Evolutionary conservation across 2,329 filamentous ascomycete species (phyloP).

Genomic region (Aspergillus japonicus): DNA sequence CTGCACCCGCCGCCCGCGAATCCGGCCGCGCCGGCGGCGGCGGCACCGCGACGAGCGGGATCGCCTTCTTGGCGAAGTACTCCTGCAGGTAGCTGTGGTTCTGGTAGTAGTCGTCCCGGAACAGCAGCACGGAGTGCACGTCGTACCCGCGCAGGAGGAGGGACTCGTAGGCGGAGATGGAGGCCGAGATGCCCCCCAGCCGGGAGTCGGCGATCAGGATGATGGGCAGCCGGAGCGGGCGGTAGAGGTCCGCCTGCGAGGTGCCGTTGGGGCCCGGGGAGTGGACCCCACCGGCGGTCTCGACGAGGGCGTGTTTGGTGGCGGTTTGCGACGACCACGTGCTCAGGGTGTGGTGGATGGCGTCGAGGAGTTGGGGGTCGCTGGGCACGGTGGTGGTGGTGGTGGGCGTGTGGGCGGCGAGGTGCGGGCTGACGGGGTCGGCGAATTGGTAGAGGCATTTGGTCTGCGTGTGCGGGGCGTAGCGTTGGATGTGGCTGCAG

Average conservation of each 20-base stretch:
- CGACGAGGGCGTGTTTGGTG: constrained; percentile 65
- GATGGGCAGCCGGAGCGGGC: constrained; percentile 69
- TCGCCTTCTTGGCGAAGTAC: constrained; percentile 63
- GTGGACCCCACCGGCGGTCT: constrained; percentile 80
- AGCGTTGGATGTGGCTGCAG: constrained; percentile 59
- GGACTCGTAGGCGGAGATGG: constrained; percentile 78
- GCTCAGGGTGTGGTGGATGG: constrained; percentile 48
- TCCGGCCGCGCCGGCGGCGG: constrained; percentile 55
- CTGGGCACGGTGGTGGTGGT: no score
- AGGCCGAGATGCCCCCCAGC: constrained; percentile 76
- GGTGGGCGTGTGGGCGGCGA: constrained; percentile 54
- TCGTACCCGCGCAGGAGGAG: constrained; percentile 76
- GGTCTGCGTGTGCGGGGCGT: constrained; percentile 57
- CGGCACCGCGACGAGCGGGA: constrained; percentile 58
- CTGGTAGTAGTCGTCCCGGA: constrained; percentile 63
- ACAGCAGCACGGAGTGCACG: constrained; percentile 67
- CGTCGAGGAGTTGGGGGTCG: constrained; percentile 51
- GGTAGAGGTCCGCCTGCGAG: constrained; percentile 75
- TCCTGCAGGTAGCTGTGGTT: constrained; percentile 67
- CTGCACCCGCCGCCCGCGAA: constrained; percentile 29
- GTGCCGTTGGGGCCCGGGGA: constrained; percentile 74
- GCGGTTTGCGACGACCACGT: constrained; percentile 30
- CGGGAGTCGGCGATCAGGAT: constrained; percentile 72
- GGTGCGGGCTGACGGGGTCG: constrained; percentile 73
- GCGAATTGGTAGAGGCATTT: constrained; percentile 69